Evolutionary conservation across 2,329 filamentous ascomycete species (phyloP), one percentile per base, ranked within the genome.

Genomic region (Coniochaeta sp.): DNA sequence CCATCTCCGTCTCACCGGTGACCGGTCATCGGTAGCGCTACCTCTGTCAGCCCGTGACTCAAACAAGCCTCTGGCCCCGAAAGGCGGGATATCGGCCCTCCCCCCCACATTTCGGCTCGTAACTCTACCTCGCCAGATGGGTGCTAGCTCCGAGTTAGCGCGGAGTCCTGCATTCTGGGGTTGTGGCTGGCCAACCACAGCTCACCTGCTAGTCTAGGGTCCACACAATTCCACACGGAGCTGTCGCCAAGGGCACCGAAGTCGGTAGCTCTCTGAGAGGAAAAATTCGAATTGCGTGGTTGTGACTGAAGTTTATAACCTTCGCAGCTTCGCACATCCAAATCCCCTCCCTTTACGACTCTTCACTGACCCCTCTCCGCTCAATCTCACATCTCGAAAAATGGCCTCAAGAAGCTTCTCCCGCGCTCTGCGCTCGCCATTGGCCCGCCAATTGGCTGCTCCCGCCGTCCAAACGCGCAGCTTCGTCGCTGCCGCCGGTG

Each of bases 341-440:
- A n/a, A n/a, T n/a, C 14, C 14, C 14, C 13, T 18, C 51, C 53
- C 52, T 58, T 31, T n/a, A n/a, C n/a, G n/a, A n/a, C n/a, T n/a
- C 64, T 57, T 59, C 58, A 59, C 61, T 55, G 33, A 51, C 40
- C 55, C 58, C 61, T 63, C 65, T 60, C 63, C 63, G 60, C 63
- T 62, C 62, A 58, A 58, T 50, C 56, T 58, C 60, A 62, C 28
- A 48, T 20, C 72, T 72, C n/a, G n/a, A n/a, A 81, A 71, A 76
- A 91, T 92, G 88, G 86, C 88, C 70, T 88, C 87, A 65, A 81
- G 86, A 75, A 83, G 75, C 75, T 78, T 90, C 77, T 80, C 80
- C 65, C 84, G 81, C 77, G 78, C 82, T 67, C 73, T 86, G 63
- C 81, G 82, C 67, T 75, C 76, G 62, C 78, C 79, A 65, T 69